These are phyloP conservation scores for Holtermannia corniformis DNA, from an alignment of 768 basidiomycete genomes.

Conservation along the genomic window DNA sequence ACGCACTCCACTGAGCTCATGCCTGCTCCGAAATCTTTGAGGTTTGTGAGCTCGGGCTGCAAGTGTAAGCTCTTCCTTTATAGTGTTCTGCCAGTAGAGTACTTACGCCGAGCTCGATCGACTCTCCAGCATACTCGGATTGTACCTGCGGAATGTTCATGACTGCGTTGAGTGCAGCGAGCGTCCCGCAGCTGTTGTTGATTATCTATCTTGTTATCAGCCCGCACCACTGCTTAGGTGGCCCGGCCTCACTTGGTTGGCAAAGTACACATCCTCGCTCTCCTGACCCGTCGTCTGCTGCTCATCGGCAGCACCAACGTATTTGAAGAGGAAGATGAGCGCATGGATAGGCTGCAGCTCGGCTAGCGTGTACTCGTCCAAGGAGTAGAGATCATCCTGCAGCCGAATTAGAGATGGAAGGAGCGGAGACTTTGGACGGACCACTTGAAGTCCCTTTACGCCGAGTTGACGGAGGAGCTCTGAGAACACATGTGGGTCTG, in stretches of 20 bases:
- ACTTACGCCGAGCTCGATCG: conserved; percentile 35
- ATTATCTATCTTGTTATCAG: conserved; percentile 50
- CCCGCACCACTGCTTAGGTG: neutral
- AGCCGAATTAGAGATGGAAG: neutral
- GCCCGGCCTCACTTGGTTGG: conserved; percentile 51
- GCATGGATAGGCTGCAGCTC: conserved; percentile 75
- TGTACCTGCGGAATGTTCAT: conserved; percentile 34
- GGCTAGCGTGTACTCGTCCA: conserved; percentile 48
- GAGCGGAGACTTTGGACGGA: conserved; percentile 7
- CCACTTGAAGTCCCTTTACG: conserved; percentile 39
- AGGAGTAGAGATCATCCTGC: conserved; percentile 39
- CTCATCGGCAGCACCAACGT: conserved; percentile 51
- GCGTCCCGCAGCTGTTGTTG: conserved; percentile 93
- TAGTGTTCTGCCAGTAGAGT: neutral
- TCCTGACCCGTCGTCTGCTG: conserved; percentile 26
- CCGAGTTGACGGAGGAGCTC: conserved; percentile 35
- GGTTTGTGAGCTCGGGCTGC: conserved; percentile 56
- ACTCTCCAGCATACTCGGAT: conserved; percentile 18
- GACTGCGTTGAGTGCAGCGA: conserved; percentile 78
- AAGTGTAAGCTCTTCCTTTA: conserved; percentile 32
- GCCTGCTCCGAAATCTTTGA: conserved; percentile 66
- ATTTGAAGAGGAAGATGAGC: conserved; percentile 93
- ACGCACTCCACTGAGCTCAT: conserved; percentile 62
- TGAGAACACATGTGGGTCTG: conserved; percentile 39
- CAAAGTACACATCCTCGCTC: conserved; percentile 55